phyloP scores from a whole-genome alignment of 805 yeast species.

The Citeromyces matritensis region DNA sequence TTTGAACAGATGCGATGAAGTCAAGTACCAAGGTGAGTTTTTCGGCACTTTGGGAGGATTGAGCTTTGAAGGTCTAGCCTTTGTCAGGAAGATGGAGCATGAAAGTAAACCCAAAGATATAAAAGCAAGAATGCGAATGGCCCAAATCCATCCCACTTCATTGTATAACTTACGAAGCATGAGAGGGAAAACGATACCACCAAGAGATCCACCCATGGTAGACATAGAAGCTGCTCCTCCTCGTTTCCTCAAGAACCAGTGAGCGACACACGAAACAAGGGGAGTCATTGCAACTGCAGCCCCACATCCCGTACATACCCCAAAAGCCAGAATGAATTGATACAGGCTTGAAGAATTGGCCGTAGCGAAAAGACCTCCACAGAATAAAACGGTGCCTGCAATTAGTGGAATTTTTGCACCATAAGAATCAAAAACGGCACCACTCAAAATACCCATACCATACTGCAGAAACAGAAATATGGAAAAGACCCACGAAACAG shows the following conservation, averaged over 20 bases:
- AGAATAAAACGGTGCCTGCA: conserved; percentile 23
- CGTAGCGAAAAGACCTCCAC: conserved; percentile 32
- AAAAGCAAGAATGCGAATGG: conserved; percentile 33
- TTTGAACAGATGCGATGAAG: conserved; percentile 3
- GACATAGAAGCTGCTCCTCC: conserved; percentile 17
- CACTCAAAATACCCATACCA: conserved; percentile 32
- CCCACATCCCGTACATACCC: conserved; percentile 23
- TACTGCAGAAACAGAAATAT: conserved; percentile 33
- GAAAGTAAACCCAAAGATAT: conserved; percentile 9
- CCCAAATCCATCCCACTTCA: conserved; percentile 43
- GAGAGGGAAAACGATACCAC: conserved; percentile 49
- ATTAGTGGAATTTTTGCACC: conserved; percentile 29
- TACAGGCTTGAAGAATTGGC: conserved; percentile 24
- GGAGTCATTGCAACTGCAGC: conserved; percentile 28
- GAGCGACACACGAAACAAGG: conserved; percentile 26
- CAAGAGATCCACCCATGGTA: conserved; percentile 46
- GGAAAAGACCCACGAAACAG: conserved; percentile 54
- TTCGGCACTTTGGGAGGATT: not conserved
- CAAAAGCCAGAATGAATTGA: conserved; percentile 25
- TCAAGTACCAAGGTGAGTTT: not conserved
- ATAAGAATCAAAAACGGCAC: conserved; percentile 39
- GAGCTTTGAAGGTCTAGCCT: conserved; percentile 5
- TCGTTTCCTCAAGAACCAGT: conserved; percentile 25
- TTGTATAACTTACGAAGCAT: conserved; percentile 27
- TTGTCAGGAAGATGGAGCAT: conserved; percentile 17